phyloP scores from a whole-genome alignment of 208 protist species.

The Acanthamoeba royreba region DNA sequence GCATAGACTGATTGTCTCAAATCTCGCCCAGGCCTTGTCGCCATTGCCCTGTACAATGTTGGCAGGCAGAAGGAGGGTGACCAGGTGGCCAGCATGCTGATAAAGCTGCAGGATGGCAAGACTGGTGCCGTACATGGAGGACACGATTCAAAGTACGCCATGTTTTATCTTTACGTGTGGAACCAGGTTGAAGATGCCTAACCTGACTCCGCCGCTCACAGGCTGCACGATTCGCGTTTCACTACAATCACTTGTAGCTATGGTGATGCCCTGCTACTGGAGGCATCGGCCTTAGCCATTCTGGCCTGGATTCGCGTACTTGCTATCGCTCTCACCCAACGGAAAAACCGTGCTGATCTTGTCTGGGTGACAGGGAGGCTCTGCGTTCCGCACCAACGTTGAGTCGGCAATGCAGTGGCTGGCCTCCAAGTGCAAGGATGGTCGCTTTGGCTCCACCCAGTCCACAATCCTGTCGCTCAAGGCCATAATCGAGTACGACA shows the following conservation, averaged over 20 bases:
- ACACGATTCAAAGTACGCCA: background rate
- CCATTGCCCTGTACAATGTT: background rate
- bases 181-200: too few relatives aligned
- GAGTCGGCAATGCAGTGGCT: slow-evolving; percentile 36
- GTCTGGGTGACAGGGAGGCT: background rate
- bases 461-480: slow-evolving; percentile 37
- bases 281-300: background rate
- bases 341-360: too few relatives aligned
- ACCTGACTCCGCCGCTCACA: background rate
- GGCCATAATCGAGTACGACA: background rate
- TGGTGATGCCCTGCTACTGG: background rate
- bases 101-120: background rate
- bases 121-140: background rate
- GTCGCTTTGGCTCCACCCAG: slow-evolving; percentile 43
- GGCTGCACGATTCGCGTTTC: background rate
- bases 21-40: background rate
- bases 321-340: too few relatives aligned
- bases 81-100: background rate
- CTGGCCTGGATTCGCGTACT: background rate
- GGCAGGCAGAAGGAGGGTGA: background rate
- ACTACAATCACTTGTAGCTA: background rate
- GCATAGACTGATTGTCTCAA: too few relatives aligned
- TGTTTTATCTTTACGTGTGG: too few relatives aligned
- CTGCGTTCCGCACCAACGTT: background rate
- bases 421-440: background rate